Percentiles rank a stretch among this genome's conserved stretches.
These are phyloP conservation scores for Aspergillus sp. DNA, from an alignment of 2,329 filamentous ascomycete genomes.

Conservation along the genomic window DNA sequence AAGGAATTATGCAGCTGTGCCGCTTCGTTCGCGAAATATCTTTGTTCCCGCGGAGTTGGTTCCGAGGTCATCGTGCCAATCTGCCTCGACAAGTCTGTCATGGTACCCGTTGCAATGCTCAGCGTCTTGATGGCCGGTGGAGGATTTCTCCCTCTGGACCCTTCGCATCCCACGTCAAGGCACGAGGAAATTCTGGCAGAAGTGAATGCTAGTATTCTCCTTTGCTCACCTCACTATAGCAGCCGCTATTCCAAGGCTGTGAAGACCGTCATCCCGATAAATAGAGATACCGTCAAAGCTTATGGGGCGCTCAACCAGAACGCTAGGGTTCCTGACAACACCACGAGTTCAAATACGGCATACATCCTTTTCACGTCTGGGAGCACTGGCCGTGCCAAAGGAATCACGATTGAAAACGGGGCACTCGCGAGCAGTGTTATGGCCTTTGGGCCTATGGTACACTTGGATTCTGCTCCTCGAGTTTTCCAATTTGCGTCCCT, in stretches of 20 bases:
- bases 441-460: constrained; percentile 19
- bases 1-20: constrained; percentile 20
- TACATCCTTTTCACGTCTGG: constrained; percentile 31
- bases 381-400: constrained; percentile 29
- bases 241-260: constrained; percentile 20
- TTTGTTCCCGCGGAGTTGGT: constrained; percentile 22
- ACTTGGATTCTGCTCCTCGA: constrained; percentile 16
- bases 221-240: constrained; percentile 24
- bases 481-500: constrained; percentile 39
- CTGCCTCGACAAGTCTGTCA: constrained; percentile 27
- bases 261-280: constrained; percentile 23
- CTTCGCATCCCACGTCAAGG: constrained; percentile 24
- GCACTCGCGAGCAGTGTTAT: constrained; percentile 24
- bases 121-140: constrained; percentile 26
- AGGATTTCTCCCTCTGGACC: constrained; percentile 26
- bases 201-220: constrained; percentile 21
- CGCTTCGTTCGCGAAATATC: constrained; percentile 21
- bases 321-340: constrained; percentile 1
- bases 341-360: constrained; percentile 19
- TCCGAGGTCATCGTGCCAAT: constrained; percentile 24
- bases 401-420: constrained; percentile 27
- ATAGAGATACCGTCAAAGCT: constrained; percentile 21
- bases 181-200: constrained; percentile 25
- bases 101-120: constrained; percentile 24
- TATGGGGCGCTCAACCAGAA: constrained; percentile 12